phyloP scores from a whole-genome alignment of 768 basidiomycete species.

The Epithele typhae region DNA sequence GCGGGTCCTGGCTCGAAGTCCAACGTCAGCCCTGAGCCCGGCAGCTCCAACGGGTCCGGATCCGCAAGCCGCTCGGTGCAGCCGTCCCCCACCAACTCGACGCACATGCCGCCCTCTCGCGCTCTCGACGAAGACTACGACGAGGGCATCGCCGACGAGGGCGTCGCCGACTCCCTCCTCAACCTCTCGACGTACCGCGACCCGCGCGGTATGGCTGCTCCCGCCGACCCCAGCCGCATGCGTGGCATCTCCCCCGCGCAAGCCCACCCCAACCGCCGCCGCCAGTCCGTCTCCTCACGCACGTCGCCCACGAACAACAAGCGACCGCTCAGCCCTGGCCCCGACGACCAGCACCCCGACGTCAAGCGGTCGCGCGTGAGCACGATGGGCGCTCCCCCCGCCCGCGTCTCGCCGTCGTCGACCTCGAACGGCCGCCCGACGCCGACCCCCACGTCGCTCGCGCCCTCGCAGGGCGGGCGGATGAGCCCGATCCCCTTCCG shows the following conservation, averaged over 20 bases:
- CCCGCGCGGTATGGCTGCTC: constrained; percentile 13
- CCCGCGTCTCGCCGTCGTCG: constrained; percentile 47
- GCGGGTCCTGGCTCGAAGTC: constrained; percentile 27
- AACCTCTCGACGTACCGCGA: constrained; percentile 37
- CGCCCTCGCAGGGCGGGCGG: constrained; percentile 43
- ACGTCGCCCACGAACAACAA: constrained; percentile 63
- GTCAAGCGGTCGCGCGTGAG: constrained; percentile 66
- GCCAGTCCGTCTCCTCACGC: constrained; percentile 55
- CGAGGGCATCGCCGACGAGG: constrained; percentile 76
- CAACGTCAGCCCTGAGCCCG: constrained; percentile 53
- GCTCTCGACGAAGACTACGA: constrained; percentile 92
- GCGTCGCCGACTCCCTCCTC: constrained; percentile 79
- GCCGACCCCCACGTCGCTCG: constrained; percentile 29
- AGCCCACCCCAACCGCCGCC: constrained; percentile 15
- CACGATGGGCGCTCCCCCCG: constrained; percentile 21
- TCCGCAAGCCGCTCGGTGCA: constrained; percentile 61
- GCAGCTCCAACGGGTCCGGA: constrained; percentile 62
- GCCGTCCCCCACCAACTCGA: constrained; percentile 64
- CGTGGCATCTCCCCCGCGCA: constrained; percentile 11
- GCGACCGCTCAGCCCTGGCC: constrained; percentile 63
- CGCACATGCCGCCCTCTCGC: constrained; percentile 58
- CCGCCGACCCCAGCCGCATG: constrained; percentile 7
- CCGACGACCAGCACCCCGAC: constrained; percentile 46
- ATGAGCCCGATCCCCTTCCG: constrained; percentile 74
- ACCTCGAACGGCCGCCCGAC: constrained; percentile 41